Evolutionary conservation across 2,329 filamentous ascomycete genomes (phyloP), one percentile per base, ranked within the genome.

Genomic region (Cytospora chrysosperma): DNA sequence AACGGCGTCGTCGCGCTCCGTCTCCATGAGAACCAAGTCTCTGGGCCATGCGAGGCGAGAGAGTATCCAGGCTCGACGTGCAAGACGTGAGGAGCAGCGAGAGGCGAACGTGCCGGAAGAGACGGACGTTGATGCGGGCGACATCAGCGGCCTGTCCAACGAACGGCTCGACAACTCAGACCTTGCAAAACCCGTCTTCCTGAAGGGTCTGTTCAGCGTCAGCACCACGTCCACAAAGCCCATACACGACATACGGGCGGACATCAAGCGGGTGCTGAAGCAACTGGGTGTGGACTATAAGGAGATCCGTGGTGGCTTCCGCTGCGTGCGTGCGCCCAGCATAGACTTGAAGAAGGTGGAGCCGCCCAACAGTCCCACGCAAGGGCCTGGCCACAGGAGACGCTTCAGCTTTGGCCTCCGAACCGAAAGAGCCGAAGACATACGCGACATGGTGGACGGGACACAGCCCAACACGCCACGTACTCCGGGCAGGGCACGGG

Each of bases 151-250:
- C 4, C 75, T 82, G 30, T 88, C 86, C 10, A 85, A 82, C 2
- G 59, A 89, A 49, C 78, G 84, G 27, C 75, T 88, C 12, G 83
- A 86, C 66, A 87, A 85, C 69, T 88, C 90, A 6, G 92, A 96
- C 69, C 85, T 94, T 65, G 88, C 94, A 59, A 97, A 97, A 75
- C 95, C 95, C 0, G 95, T 98, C 3, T 98, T 90, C 75, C 85
- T 99, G 63, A 99, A 98, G 76, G 95, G 95, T 5, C 82, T 99
- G 21, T 98, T 99, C 78, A 98, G 94, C 71, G 95, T 98, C 60
- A 96, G 92, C 4, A 99, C 95, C 0, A 99, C 95, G 8, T 97
- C 93, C 63, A 95, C 89, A 72, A 96, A 96, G 73, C 92, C 94
- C 1, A 85, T 98, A 13, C 81, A 88, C 1, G 87, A 92, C 64